Base-by-base conservation (phyloP, 78 protist genomes). In the Dictyostelium purpureum region DNA sequence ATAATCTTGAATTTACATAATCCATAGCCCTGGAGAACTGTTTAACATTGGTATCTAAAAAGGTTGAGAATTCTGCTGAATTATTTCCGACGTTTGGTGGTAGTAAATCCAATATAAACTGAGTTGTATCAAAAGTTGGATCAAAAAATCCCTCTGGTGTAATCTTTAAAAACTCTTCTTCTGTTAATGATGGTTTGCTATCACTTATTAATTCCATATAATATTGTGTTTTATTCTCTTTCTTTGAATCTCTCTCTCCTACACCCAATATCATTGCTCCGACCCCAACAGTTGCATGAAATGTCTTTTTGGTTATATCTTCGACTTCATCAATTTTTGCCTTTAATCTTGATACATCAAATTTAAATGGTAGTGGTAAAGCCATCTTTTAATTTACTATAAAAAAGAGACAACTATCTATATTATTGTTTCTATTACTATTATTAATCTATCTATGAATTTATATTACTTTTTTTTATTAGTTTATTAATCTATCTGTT, bases 311-410 rank as follows among this genome's bases (percentile, higher is more conserved):
- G 2, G 92, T 85, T 2, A 57, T 73, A 21, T 14, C 26, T 26
- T 52, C 82, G 24, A 61, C 92, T 38, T 85, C 92, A 42, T 85
- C 92, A 19, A 85, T 85, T 56, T 85, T 85, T 56, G 80, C 49
- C 37, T 73, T 85, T 2, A 85, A 35, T 47, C 66, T 63, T 45
- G 92, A 74, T 7, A 85, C 92, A 73, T 85, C 92, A 85, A 85
- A 85, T 77, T 85, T 85, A 40, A 85, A 73, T 57, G 47, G 77
- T 31, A 33, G 52, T 33, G 65, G 66, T 57, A 57, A 57, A 26
- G 66, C n/a, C n/a, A n/a, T n/a, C n/a, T n/a, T n/a, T n/a, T n/a
- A n/a, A n/a, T n/a, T n/a, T n/a, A n/a, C n/a, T n/a, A n/a, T n/a
- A n/a, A n/a, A n/a, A n/a, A n/a, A n/a, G n/a, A n/a, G n/a, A n/a